Percentiles rank a stretch among this genome's conserved stretches.
These are phyloP conservation scores for Tricholoma bakamatsutake DNA, from an alignment of 768 basidiomycete species.

Conservation along the genomic window DNA sequence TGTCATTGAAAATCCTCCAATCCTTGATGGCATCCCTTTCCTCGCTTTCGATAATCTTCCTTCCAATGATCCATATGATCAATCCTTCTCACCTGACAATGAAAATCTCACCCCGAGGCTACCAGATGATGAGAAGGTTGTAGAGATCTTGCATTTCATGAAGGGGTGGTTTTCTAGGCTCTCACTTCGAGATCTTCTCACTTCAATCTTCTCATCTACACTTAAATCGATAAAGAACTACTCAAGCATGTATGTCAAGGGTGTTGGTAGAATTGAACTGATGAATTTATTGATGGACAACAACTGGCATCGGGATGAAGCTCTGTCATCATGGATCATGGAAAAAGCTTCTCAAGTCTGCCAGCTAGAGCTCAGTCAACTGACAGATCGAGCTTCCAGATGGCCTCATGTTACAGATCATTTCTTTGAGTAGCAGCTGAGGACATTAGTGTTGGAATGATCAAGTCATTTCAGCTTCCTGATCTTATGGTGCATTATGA, in stretches of 20 bases:
- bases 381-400: not conserved
- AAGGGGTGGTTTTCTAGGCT: not conserved
- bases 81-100: not conserved
- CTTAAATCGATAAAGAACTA: not conserved
- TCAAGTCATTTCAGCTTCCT: not conserved
- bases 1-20: not conserved
- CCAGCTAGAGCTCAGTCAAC: not conserved
- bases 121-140: not conserved
- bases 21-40: not conserved
- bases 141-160: not conserved
- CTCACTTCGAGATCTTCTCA: not conserved
- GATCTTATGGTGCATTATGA: not conserved
- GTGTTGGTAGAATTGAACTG: not conserved
- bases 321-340: not conserved
- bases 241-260: not conserved
- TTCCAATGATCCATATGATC: not conserved
- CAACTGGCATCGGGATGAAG: not conserved
- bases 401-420: not conserved
- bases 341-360: not conserved
- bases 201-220: not conserved
- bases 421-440: not conserved
- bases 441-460: not conserved
- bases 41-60: not conserved
- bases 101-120: not conserved
- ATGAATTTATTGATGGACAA: not conserved